Conservation (phyloP, 2,329 filamentous ascomycete genomes). For the Lecanicillium sp. region DNA sequence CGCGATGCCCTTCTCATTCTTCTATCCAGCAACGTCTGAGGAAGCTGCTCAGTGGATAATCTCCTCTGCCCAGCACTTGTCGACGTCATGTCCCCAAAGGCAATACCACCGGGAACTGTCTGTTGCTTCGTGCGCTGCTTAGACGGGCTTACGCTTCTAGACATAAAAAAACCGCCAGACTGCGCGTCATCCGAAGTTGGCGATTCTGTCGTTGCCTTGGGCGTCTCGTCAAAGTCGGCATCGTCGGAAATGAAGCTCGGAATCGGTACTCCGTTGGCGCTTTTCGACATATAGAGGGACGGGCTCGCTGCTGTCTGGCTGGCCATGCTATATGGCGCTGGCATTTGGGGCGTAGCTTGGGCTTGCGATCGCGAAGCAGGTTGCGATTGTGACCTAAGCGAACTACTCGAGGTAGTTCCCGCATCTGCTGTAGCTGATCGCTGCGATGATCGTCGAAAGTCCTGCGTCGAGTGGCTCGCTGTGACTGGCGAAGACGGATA, state of each 20-base stretch:
- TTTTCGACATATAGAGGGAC: constrained; percentile 31
- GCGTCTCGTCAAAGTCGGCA: constrained; percentile 40
- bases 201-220: constrained; percentile 36
- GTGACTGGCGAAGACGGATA: constrained; percentile 53
- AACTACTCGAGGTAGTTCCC: constrained; percentile 43
- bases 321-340: constrained; percentile 21
- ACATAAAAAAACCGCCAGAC: constrained; percentile 22
- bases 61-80: constrained; percentile 37
- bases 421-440: constrained; percentile 47
- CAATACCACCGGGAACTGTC: constrained; percentile 30
- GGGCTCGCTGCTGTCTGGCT: constrained; percentile 32
- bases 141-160: constrained; percentile 23
- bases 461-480: constrained; percentile 36
- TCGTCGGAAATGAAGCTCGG: constrained; percentile 54
- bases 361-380: constrained; percentile 47
- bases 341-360: constrained; percentile 18
- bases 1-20: constrained; percentile 48
- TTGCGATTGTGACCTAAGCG: constrained; percentile 62
- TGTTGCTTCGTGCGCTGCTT: constrained; percentile 21
- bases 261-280: constrained; percentile 44
- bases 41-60: constrained; percentile 48
- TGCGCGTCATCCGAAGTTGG: constrained; percentile 43
- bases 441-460: constrained; percentile 53
- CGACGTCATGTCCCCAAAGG: constrained; percentile 42
- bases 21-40: constrained; percentile 48